Percentiles rank a stretch among this genome's conserved stretches.
Evolutionary conservation across 106 monocot species (phyloP).

Genomic region (Triglochin maritima): DNA sequence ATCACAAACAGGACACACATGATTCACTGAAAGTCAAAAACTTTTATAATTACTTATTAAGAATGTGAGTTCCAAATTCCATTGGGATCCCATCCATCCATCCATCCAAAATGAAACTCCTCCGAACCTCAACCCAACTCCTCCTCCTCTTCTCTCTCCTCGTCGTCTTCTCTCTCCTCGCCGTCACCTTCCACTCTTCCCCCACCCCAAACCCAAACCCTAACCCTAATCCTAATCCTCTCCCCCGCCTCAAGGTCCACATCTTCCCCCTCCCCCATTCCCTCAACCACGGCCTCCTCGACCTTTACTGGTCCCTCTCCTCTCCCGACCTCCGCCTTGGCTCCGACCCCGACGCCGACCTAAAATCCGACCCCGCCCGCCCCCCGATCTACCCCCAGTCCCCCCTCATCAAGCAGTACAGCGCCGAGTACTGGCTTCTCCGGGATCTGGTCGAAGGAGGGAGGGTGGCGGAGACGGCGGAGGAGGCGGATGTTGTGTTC

Average conservation of each 20-base stretch:
- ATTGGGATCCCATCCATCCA: too few relatives aligned
- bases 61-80: too few relatives aligned
- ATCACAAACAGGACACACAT: too few relatives aligned
- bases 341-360: slow-evolving; percentile 36
- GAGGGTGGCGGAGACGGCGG: slow-evolving; percentile 19
- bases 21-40: too few relatives aligned
- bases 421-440: slow-evolving; percentile 76
- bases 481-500: slow-evolving; percentile 61
- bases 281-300: slow-evolving; percentile 81
- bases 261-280: slow-evolving; percentile 54
- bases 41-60: too few relatives aligned
- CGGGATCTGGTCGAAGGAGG: slow-evolving; percentile 37
- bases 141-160: slow-evolving; percentile 7
- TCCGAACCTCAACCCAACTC: background rate
- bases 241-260: slow-evolving; percentile 44
- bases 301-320: slow-evolving; percentile 63
- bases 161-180: slow-evolving; percentile 8
- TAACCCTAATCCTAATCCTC: background rate
- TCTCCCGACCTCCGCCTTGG: slow-evolving; percentile 57
- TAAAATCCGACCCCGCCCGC: too few relatives aligned
- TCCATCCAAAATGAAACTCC: too few relatives aligned
- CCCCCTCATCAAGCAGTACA: slow-evolving; percentile 75
- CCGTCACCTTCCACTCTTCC: slow-evolving; percentile 8
- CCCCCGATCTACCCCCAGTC: slow-evolving; percentile 42
- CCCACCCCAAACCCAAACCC: slow-evolving; percentile 4